phyloP scores from a whole-genome alignment of 176 grass and related monocot species.

The Musa beccarii region DNA sequence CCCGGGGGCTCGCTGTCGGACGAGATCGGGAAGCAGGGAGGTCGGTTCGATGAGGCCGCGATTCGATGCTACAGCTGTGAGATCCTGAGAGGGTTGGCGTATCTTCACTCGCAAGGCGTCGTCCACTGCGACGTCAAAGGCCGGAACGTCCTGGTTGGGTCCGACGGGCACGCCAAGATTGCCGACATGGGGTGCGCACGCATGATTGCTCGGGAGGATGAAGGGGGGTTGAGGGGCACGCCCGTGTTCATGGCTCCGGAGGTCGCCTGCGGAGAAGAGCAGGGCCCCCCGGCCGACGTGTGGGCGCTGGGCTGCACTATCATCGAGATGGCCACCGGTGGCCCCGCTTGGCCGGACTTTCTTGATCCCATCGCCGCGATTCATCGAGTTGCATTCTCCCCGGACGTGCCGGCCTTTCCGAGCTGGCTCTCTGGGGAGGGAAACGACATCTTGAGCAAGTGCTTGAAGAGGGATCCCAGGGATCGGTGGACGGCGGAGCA shows the following conservation, averaged over 20 bases:
- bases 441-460: constrained; percentile 11
- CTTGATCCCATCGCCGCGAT: neutral
- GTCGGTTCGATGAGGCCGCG: neutral
- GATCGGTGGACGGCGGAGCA: constrained; percentile 13
- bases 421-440: neutral
- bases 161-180: constrained; percentile 2
- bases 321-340: constrained; percentile 6
- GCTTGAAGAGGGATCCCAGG: neutral
- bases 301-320: constrained; percentile 13
- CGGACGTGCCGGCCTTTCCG: constrained; percentile 1
- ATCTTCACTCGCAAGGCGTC: neutral
- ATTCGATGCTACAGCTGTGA: neutral
- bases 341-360: neutral
- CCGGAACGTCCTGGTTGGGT: neutral
- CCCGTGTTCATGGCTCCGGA: constrained; percentile 17
- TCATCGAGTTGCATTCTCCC: constrained; percentile 8
- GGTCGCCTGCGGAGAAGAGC: constrained; percentile 5
- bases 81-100: neutral
- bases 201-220: neutral
- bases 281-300: constrained; percentile 7
- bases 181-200: constrained; percentile 15
- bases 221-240: neutral
- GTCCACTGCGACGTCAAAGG: constrained; percentile 15
- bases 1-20: neutral
- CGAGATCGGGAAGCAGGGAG: neutral